phyloP scores from a whole-genome alignment of 2,329 filamentous ascomycete species.

The Ilyonectria sp. region DNA sequence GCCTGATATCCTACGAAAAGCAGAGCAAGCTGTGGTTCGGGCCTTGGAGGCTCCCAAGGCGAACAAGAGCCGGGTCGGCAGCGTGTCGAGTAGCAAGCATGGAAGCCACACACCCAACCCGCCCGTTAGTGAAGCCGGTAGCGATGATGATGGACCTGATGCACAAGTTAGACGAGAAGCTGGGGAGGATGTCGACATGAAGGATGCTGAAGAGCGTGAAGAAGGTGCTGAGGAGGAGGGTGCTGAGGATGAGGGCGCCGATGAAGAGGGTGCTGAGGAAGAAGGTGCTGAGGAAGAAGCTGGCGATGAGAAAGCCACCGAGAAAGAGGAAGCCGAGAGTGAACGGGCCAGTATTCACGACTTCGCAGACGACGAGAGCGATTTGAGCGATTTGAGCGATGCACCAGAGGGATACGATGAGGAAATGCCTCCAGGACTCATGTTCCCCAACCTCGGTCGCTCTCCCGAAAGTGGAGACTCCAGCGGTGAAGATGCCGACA shows the following conservation, averaged over 20 bases:
- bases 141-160: conserved; percentile 60
- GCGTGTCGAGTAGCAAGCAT: conserved; percentile 66
- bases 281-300: conserved; percentile 44
- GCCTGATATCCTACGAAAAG: conserved; percentile 73
- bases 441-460: conserved; percentile 65
- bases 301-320: conserved; percentile 49
- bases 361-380: conserved; percentile 78
- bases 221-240: conserved; percentile 45
- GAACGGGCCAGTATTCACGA: conserved; percentile 72
- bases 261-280: conserved; percentile 49
- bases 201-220: conserved; percentile 55
- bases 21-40: conserved; percentile 70
- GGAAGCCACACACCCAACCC: conserved; percentile 58
- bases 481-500: conserved; percentile 55
- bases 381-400: conserved; percentile 69
- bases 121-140: conserved; percentile 55
- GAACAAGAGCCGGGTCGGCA: conserved; percentile 66
- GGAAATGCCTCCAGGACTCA: conserved; percentile 66
- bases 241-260: conserved; percentile 45
- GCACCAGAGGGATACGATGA: conserved; percentile 72
- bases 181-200: conserved; percentile 58
- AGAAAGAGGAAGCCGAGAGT: conserved; percentile 46
- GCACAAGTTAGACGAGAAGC: conserved; percentile 56
- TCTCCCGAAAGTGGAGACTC: conserved; percentile 49
- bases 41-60: conserved; percentile 65